phyloP scores from a whole-genome alignment of 441 rosid genomes.

The Aleurites moluccanus region DNA sequence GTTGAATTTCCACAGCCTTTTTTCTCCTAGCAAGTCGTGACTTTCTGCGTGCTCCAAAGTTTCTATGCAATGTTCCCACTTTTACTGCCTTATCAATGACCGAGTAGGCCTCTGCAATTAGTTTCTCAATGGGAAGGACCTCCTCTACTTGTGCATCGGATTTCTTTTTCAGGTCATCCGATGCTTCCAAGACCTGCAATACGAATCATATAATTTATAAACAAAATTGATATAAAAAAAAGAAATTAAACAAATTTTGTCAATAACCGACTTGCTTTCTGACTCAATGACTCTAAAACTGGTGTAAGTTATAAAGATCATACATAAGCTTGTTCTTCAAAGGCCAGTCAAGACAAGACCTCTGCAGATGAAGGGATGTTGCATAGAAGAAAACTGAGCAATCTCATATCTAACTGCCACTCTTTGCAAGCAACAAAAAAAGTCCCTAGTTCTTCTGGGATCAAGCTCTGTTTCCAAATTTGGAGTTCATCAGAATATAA shows the following conservation, averaged over 20 bases:
- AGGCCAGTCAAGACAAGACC: neutral
- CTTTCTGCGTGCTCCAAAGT: slow-evolving; percentile 79
- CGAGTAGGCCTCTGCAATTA: slow-evolving; percentile 83
- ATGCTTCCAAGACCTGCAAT: slow-evolving; percentile 72
- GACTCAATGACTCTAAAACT: neutral
- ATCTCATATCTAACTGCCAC: neutral
- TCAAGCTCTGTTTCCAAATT: neutral
- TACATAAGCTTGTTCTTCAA: neutral
- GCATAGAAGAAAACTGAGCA: slow-evolving; percentile 1
- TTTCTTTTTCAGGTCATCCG: slow-evolving; percentile 75
- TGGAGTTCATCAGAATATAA: neutral
- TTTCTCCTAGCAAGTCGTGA: slow-evolving; percentile 88
- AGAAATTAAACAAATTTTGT: neutral
- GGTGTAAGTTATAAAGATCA: neutral
- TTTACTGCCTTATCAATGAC: slow-evolving; percentile 81
- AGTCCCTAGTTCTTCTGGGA: neutral
- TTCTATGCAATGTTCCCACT: slow-evolving; percentile 67
- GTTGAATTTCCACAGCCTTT: slow-evolving; percentile 81
- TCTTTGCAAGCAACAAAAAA: neutral
- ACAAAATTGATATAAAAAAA: neutral
- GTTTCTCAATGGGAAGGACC: slow-evolving; percentile 63
- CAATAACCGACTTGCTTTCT: neutral
- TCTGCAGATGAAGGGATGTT: neutral
- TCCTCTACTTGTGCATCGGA: slow-evolving; percentile 70
- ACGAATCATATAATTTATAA: neutral